Evolutionary conservation across 352 stramenopile genomes (phyloP).

Genomic region (Pythium rhizo-oryzae): DNA sequence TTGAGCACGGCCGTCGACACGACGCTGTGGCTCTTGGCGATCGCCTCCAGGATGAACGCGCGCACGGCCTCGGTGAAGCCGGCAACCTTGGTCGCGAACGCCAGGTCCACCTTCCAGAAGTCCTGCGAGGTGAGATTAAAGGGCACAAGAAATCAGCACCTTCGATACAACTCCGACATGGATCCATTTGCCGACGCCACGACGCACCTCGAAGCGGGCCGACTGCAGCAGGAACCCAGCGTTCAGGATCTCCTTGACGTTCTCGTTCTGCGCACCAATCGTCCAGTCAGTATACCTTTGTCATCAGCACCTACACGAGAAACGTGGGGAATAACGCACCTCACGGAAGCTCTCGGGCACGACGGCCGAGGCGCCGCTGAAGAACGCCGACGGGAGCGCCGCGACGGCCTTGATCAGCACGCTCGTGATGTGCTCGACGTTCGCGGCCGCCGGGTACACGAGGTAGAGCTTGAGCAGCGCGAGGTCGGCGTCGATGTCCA

Average conservation of each 20-base stretch:
- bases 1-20: constrained; percentile 64
- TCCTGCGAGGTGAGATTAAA: constrained; percentile 31
- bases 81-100: constrained; percentile 59
- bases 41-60: constrained; percentile 71
- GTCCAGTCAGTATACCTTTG: background rate
- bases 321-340: constrained; percentile 1
- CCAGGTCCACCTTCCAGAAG: constrained; percentile 75
- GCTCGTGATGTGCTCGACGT: constrained; percentile 63
- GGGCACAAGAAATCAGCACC: too few relatives aligned
- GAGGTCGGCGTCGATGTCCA: constrained; percentile 80
- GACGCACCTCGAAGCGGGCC: constrained; percentile 58
- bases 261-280: constrained; percentile 41
- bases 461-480: constrained; percentile 86
- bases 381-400: constrained; percentile 72
- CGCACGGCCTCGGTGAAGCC: constrained; percentile 78
- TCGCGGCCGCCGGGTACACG: constrained; percentile 59
- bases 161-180: too few relatives aligned
- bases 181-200: too few relatives aligned
- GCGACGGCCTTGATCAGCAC: constrained; percentile 77
- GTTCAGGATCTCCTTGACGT: constrained; percentile 56
- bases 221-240: constrained; percentile 77
- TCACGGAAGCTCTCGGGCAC: constrained; percentile 65
- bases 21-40: constrained; percentile 74
- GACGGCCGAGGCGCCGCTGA: constrained; percentile 72
- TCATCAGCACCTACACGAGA: background rate